Base-by-base conservation (phyloP, 2,329 filamentous ascomycete species). In the Clonostachys byssicola region DNA sequence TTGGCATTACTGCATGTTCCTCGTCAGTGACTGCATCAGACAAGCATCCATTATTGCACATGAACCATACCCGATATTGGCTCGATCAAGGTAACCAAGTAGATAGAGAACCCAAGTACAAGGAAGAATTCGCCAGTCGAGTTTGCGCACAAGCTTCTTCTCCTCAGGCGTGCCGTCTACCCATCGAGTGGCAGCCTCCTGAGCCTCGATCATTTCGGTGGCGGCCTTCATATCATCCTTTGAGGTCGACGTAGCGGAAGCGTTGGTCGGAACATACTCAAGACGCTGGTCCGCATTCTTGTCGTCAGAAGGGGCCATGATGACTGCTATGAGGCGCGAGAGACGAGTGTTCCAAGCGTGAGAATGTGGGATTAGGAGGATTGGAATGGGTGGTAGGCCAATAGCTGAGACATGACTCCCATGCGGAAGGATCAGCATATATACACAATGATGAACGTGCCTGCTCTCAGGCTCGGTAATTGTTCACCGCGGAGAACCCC, bases 81-180 rank as follows among this genome's bases (percentile, higher is more conserved):
- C 50, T 12, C 55, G 47, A 44, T 57, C 55, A 7, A 55, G 51
- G 39, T 50, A 53, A 4, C 52, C 52, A 9, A 57, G 47, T 3
- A 55, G 44, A 42, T 56, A 58, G 2, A 58, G 46, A 12, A 56
- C 45, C 55, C 53, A 58, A 10, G 46, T 48, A 41, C 46, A 68
- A 18, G 49, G 46, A 8, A 51, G 44, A 18, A 51, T 49, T 17
- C 46, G 43, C 49, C 46, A 49, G 33, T 51, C 49, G 6, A 51
- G 46, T 36, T 51, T 51, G 16, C 47, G 49, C 12, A 41, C 23
- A 12, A 49, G 47, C 14, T 43, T 43, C 47, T 45, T 51, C 47
- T 51, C 49, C 43, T 51, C 40, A 13, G 34, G 23, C 1, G 47
- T 48, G 13, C 43, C 47, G 16, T 48, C 40, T 14, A 42, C 43